Evolutionary conservation across 805 yeast genomes (phyloP), one percentile per base, ranked within the genome.

Genomic region (Yamadazyma sp.): DNA sequence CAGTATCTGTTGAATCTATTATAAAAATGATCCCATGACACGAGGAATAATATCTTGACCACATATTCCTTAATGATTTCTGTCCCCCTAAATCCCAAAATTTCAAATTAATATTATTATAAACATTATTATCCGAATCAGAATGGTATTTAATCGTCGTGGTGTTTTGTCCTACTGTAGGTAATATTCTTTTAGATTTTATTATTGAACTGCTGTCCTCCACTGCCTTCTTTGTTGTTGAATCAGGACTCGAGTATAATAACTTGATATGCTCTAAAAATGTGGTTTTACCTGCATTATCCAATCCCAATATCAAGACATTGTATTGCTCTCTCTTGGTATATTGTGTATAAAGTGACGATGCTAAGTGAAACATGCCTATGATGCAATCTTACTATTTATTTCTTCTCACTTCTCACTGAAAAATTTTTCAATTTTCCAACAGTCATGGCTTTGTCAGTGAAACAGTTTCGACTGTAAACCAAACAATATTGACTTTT

Each of bases 51-150:
- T 91, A 93, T 42, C 86, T 78, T 5, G 82, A 72, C 98, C 98
- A 91, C 71, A 93, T 70, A 19, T 77, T 65, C 31, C 98, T 70
- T 30, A 91, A 66, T n/a, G 83, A 69, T 53, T 80, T 82, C 59
- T 91, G 98, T 9, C 98, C 98, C 8, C 98, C 98, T 26, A 91
- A 79, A 57, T 91, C 98, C 98, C 98, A 91, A 50, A 93, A 77
- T 53, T 88, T 89, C 37, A 93, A 65, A 33, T 69, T 64, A 38
- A 73, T 63, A 37, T 66, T 69, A 38, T 70, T 66, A 47, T 57
- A 60, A 3, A 24, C 18, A 10, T 28, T 12, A n/a, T 36, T 37
- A 23, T 40, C 47, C 8, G 23, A 17, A 7, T 29, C 33, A 7
- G 38, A 27, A 27, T 59, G 59, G 39, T 58, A 63, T 36, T 58